Evolutionary conservation across 257 asterid genomes (phyloP).

Genomic region (Hygrophila difformis): DNA sequence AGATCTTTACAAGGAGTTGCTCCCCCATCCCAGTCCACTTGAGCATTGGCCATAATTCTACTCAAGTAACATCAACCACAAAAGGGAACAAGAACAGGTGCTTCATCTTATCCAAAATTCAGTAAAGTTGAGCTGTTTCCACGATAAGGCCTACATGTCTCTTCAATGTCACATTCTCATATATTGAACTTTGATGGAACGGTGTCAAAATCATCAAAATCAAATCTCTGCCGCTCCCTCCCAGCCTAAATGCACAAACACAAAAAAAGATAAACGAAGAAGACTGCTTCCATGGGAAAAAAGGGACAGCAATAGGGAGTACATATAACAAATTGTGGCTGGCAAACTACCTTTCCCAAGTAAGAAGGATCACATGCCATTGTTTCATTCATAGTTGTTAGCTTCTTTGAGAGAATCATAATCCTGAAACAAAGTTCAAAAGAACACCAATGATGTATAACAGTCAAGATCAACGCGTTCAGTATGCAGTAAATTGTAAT

Average conservation of each 20-base stretch:
- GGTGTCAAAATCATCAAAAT: constrained; percentile 76
- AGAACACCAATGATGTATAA: constrained; percentile 1
- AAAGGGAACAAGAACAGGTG: too few relatives aligned
- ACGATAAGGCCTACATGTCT: not conserved
- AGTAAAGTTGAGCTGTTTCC: not conserved
- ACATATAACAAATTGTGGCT: not conserved
- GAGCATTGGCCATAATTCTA: too few relatives aligned
- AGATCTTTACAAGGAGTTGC: too few relatives aligned
- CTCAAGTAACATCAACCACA: too few relatives aligned
- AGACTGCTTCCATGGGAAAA: not conserved
- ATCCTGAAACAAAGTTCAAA: constrained; percentile 43
- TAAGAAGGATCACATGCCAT: constrained; percentile 72
- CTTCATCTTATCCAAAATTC: too few relatives aligned
- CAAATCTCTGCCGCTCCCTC: constrained; percentile 84
- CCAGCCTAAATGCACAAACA: constrained; percentile 46
- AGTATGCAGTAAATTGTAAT: not conserved
- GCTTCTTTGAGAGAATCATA: constrained; percentile 76
- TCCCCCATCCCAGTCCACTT: too few relatives aligned
- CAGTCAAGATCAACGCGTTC: not conserved
- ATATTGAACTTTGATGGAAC: constrained; percentile 73
- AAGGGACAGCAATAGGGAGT: not conserved
- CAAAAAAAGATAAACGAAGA: not conserved
- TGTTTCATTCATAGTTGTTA: constrained; percentile 63
- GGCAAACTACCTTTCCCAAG: constrained; percentile 57
- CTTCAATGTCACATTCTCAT: too few relatives aligned